Percentiles rank a stretch among this genome's conserved stretches.
phyloP scores from a whole-genome alignment of 2,329 filamentous ascomycete species.

The Epichloe coenophiala region DNA sequence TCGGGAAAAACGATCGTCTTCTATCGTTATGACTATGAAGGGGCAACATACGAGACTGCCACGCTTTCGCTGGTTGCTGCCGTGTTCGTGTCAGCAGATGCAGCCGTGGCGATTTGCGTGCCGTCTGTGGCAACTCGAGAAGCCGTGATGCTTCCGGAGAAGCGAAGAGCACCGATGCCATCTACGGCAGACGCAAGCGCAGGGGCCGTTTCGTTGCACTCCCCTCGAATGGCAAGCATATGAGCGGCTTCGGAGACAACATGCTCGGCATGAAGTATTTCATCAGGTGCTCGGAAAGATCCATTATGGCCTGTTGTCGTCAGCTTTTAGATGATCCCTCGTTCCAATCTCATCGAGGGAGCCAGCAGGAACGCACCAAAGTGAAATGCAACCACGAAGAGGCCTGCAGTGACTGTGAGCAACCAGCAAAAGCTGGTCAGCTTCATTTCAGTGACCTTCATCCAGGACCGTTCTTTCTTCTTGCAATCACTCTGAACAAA shows the following conservation, averaged over 20 bases:
- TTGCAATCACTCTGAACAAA: not conserved
- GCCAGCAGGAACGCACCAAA: not conserved
- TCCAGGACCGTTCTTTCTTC: not conserved
- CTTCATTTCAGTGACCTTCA: not conserved
- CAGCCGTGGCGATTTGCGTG: constrained; percentile 1
- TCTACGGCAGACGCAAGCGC: constrained; percentile 5
- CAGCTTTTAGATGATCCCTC: not conserved
- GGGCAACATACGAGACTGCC: constrained; percentile 21
- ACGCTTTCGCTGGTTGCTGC: constrained; percentile 12
- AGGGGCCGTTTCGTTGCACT: constrained; percentile 8
- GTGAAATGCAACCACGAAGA: constrained; percentile 1
- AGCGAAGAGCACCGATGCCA: constrained; percentile 5
- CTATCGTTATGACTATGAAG: too few relatives aligned
- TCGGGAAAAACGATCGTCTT: not conserved
- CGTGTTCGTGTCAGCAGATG: not conserved
- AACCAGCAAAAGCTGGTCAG: constrained; percentile 4
- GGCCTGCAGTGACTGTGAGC: not conserved
- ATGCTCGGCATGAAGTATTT: constrained; percentile 10
- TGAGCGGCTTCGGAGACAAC: constrained; percentile 10
- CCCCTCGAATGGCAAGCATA: constrained; percentile 11
- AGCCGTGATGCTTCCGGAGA: constrained; percentile 7
- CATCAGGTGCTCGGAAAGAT: constrained; percentile 3
- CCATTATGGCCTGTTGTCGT: constrained; percentile 1
- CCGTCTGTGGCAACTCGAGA: constrained; percentile 2
- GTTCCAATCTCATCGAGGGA: not conserved